Evolutionary conservation across 2,329 filamentous ascomycete species (phyloP).

Genomic region (Paraconiothyrium sp.): DNA sequence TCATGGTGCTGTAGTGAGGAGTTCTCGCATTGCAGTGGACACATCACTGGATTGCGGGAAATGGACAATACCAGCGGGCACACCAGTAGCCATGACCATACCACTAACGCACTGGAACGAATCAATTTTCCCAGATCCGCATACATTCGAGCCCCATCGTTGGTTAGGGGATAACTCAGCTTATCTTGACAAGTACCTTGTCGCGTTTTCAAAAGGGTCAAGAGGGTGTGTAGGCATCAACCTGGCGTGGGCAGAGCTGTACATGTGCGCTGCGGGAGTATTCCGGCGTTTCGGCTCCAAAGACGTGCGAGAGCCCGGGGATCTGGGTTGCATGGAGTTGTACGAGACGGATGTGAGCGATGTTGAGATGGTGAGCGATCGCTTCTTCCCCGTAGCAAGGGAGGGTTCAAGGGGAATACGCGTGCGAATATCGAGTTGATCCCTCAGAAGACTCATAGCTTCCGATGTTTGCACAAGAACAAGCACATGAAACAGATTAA

Average conservation of each 20-base stretch:
- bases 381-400: slow-evolving; percentile 34
- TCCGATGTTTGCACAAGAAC: too few relatives aligned
- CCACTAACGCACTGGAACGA: slow-evolving; percentile 46
- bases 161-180: slow-evolving; percentile 35
- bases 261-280: slow-evolving; percentile 26
- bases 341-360: slow-evolving; percentile 39
- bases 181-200: slow-evolving; percentile 47
- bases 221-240: slow-evolving; percentile 54
- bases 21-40: slow-evolving; percentile 31
- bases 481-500: too few relatives aligned
- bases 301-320: slow-evolving; percentile 7
- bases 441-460: too few relatives aligned
- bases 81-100: slow-evolving; percentile 40
- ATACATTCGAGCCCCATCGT: slow-evolving; percentile 43
- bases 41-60: slow-evolving; percentile 30
- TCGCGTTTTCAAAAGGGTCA: slow-evolving; percentile 52
- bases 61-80: slow-evolving; percentile 37
- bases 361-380: slow-evolving; percentile 34
- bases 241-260: slow-evolving; percentile 38
- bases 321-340: slow-evolving; percentile 29
- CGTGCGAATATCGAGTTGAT: slow-evolving; percentile 16
- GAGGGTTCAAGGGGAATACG: slow-evolving; percentile 34
- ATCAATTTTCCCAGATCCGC: slow-evolving; percentile 41
- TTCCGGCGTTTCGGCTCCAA: slow-evolving; percentile 21
- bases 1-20: slow-evolving; percentile 37